A percentile compares a stretch with the other conserved stretches of the same genome.
Conservation (phyloP, 208 protist genomes). For the Crithidia bombi region DNA sequence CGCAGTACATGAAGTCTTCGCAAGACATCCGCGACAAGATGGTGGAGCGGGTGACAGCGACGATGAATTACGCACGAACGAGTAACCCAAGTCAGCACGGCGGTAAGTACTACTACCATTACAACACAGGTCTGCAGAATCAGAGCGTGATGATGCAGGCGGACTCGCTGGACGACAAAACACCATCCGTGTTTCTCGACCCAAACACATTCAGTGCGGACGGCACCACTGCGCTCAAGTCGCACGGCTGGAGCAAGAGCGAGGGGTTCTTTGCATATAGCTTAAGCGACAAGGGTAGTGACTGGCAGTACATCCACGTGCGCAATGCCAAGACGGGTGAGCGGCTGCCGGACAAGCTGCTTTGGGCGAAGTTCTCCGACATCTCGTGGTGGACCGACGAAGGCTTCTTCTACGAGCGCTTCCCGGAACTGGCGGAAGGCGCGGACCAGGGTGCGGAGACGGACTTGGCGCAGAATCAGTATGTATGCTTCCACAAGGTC, state of each 20-base stretch:
- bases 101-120: conserved; percentile 84
- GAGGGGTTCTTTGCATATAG: conserved; percentile 88
- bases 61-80: conserved; percentile 87
- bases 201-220: conserved; percentile 88
- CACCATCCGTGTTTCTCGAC: conserved; percentile 85
- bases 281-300: conserved; percentile 87
- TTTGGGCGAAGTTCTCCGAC: conserved; percentile 92
- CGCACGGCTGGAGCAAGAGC: conserved; percentile 68
- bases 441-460: conserved; percentile 90
- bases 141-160: conserved; percentile 77
- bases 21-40: conserved; percentile 59
- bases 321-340: conserved; percentile 53
- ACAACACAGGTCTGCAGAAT: conserved; percentile 94
- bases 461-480: conserved; percentile 73
- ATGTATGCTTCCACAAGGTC: conserved; percentile 91
- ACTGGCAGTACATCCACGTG: conserved; percentile 91
- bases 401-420: conserved; percentile 95
- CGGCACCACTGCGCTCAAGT: conserved; percentile 80
- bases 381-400: conserved; percentile 84
- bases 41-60: conserved; percentile 49
- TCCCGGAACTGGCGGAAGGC: conserved; percentile 58
- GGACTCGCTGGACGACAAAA: conserved; percentile 33
- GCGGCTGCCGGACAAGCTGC: conserved; percentile 71
- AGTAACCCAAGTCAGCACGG: conserved; percentile 62
- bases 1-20: conserved; percentile 65